These are phyloP conservation scores for Colletotrichum sp. DNA, from an alignment of 2,329 filamentous ascomycete species.

Conservation along the genomic window DNA sequence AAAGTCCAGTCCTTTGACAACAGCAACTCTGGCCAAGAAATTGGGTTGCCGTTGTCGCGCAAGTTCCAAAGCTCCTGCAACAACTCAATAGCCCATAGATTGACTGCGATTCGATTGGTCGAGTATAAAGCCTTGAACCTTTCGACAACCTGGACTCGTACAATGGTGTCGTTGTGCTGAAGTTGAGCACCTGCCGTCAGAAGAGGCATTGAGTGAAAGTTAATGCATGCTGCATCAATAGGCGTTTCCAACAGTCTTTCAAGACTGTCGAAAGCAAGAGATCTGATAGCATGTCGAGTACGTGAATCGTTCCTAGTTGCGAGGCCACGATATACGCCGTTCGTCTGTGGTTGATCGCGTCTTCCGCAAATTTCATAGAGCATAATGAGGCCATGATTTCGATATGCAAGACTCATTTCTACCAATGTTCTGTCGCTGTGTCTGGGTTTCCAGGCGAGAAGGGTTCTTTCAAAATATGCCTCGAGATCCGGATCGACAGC, in stretches of 20 bases:
- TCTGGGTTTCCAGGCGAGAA: background rate
- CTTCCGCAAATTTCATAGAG: background rate
- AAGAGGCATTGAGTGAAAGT: background rate
- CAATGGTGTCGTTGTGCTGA: background rate
- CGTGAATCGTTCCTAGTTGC: no score
- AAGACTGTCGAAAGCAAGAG: background rate
- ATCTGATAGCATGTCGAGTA: background rate
- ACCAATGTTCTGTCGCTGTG: background rate
- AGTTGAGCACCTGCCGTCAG: background rate
- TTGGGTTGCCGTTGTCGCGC: background rate
- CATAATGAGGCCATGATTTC: background rate
- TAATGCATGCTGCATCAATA: background rate
- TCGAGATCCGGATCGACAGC: background rate
- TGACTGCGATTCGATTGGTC: background rate
- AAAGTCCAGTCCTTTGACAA: background rate
- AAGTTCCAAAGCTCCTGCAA: background rate
- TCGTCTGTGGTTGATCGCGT: background rate
- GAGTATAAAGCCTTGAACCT: background rate
- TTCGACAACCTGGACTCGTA: background rate
- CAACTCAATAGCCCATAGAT: background rate
- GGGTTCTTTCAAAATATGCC: background rate
- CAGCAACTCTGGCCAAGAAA: background rate
- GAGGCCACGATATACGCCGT: background rate
- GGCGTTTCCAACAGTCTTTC: background rate
- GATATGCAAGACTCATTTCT: background rate